These are phyloP conservation scores for Vanrija humicola DNA, from an alignment of 1,284 basidiomycete species.

Conservation along the genomic window DNA sequence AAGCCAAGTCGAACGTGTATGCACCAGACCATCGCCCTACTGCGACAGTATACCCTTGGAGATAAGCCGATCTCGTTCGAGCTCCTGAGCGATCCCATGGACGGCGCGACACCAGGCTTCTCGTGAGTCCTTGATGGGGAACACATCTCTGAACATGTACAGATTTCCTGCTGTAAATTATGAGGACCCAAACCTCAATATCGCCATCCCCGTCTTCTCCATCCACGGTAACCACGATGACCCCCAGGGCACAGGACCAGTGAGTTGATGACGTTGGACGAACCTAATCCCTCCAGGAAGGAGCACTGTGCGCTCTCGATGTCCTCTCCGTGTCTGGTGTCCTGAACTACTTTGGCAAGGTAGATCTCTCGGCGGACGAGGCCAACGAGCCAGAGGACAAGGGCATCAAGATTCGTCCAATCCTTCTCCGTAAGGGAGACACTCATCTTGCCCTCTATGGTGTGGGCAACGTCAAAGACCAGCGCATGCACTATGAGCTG, in stretches of 20 bases:
- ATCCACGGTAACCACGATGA: slow-evolving; percentile 99
- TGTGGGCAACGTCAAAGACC: slow-evolving; percentile 94
- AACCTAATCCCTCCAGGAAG: slow-evolving; percentile 59
- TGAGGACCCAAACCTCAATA: slow-evolving; percentile 92
- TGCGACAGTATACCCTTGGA: slow-evolving; percentile 86
- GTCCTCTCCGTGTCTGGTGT: slow-evolving; percentile 89
- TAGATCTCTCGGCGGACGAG: slow-evolving; percentile 57
- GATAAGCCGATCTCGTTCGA: slow-evolving; percentile 83
- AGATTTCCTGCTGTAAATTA: slow-evolving; percentile 97
- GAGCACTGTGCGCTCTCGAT: slow-evolving; percentile 91
- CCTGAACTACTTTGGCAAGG: slow-evolving; percentile 95
- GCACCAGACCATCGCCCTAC: slow-evolving; percentile 79
- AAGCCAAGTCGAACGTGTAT: slow-evolving; percentile 85
- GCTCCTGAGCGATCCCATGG: slow-evolving; percentile 84
- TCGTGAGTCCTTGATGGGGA: slow-evolving; percentile 56
- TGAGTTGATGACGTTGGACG: slow-evolving; percentile 53
- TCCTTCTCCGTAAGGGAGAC: slow-evolving; percentile 82
- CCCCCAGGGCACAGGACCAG: slow-evolving; percentile 89
- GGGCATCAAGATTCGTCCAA: slow-evolving; percentile 83
- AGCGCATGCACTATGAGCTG: slow-evolving; percentile 92
- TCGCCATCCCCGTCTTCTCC: slow-evolving; percentile 92
- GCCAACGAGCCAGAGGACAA: slow-evolving; percentile 46
- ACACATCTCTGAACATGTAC: slow-evolving; percentile 6
- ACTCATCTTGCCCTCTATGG: slow-evolving; percentile 88
- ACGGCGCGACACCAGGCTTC: slow-evolving; percentile 78